phyloP scores from a whole-genome alignment of 495 filamentous ascomycete genomes.

The Amorphotheca resinae region DNA sequence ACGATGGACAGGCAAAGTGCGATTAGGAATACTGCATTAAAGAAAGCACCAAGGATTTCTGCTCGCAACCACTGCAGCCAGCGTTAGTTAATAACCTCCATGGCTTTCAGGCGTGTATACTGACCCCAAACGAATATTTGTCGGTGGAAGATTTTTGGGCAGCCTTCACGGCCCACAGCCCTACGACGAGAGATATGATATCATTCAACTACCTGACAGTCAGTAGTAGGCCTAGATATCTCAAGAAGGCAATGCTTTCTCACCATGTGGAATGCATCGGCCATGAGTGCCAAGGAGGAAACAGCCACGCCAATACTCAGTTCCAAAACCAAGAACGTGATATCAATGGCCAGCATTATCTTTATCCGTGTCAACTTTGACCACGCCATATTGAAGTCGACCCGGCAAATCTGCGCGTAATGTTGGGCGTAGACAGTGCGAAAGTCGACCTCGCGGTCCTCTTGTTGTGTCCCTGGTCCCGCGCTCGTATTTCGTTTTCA shows the following conservation, averaged over 20 bases:
- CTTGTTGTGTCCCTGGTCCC: background rate
- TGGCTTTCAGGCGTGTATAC: constrained; percentile 22
- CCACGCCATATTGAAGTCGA: constrained; percentile 62
- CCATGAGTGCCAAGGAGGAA: constrained; percentile 83
- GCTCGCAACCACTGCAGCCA: constrained; percentile 72
- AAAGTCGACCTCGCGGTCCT: background rate
- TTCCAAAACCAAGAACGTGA: constrained; percentile 80
- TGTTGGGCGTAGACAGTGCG: background rate
- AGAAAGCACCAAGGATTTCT: constrained; percentile 89
- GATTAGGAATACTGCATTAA: constrained; percentile 95
- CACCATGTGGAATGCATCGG: constrained; percentile 98
- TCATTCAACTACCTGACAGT: constrained; percentile 62
- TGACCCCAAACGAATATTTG: constrained; percentile 85
- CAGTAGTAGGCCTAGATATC: constrained; percentile 1
- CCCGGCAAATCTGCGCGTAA: background rate
- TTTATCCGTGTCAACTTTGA: constrained; percentile 88
- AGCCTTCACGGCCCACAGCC: constrained; percentile 89
- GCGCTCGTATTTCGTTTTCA: too few relatives aligned
- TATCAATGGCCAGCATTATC: constrained; percentile 84
- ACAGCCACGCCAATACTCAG: constrained; percentile 73
- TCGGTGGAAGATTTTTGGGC: constrained; percentile 69
- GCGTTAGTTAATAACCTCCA: constrained; percentile 6
- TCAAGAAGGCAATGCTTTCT: constrained; percentile 10
- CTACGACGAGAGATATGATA: constrained; percentile 85
- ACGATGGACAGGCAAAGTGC: constrained; percentile 92